These are phyloP conservation scores for Ceratobasidium sp. DNA, from an alignment of 1,284 basidiomycete species.

Conservation along the genomic window DNA sequence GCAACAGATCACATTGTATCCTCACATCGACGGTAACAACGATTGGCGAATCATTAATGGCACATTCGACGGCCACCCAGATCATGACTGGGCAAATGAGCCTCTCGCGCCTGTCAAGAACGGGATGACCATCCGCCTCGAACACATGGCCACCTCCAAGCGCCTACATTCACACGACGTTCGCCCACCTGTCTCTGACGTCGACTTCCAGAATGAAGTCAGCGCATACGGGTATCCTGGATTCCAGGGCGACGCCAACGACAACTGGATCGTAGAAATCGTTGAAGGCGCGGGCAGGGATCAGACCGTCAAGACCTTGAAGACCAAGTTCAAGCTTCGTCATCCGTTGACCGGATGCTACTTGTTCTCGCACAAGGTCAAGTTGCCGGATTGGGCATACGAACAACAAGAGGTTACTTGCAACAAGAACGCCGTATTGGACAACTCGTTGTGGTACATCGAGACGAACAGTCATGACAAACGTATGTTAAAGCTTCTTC, in stretches of 20 bases:
- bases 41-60: conserved; percentile 84
- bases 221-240: conserved; percentile 91
- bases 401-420: conserved; percentile 99
- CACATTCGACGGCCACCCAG: conserved; percentile 57
- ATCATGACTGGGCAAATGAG: conserved; percentile 63
- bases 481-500: conserved; percentile 60
- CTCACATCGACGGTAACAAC: conserved; percentile 93
- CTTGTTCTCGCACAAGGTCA: conserved; percentile 97
- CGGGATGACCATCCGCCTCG: conserved; percentile 80
- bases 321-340: conserved; percentile 84
- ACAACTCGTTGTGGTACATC: conserved; percentile 93
- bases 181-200: conserved; percentile 94
- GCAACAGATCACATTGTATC: conserved; percentile 98
- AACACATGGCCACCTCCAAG: conserved; percentile 84
- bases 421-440: conserved; percentile 92
- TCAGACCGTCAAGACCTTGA: conserved; percentile 78
- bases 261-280: conserved; percentile 95
- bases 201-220: conserved; percentile 99
- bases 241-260: conserved; percentile 90
- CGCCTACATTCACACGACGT: conserved; percentile 94
- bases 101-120: conserved; percentile 72
- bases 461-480: conserved; percentile 85
- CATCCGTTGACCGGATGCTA: conserved; percentile 93
- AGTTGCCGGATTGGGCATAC: conserved; percentile 96
- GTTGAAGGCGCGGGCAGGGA: conserved; percentile 72